A percentile compares a stretch with the other conserved stretches of the same genome.
Conservation (phyloP, 495 filamentous ascomycete species). For the Podospora pseudocomata region DNA sequence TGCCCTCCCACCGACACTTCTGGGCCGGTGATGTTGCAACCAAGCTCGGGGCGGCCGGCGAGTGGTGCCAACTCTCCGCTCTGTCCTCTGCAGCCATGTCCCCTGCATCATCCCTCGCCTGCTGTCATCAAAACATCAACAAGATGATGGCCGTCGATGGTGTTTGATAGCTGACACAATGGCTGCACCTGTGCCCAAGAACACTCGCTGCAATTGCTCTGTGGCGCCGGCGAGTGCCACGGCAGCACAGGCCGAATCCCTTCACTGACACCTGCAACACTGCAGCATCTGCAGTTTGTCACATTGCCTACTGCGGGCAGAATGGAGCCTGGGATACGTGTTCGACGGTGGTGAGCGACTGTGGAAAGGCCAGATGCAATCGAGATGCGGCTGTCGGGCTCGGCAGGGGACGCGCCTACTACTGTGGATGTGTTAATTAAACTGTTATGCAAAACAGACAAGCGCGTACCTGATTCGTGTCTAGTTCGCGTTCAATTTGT, state of each 20-base stretch:
- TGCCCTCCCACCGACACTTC: not conserved
- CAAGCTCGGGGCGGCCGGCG: not conserved
- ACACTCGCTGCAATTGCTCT: constrained; percentile 21
- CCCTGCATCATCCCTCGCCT: constrained; percentile 3
- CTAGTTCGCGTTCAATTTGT: constrained; percentile 21
- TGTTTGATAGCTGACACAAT: not conserved
- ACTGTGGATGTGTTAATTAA: constrained; percentile 23
- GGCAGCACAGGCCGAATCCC: not conserved
- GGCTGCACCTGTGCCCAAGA: constrained; percentile 14
- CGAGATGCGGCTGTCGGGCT: constrained; percentile 15
- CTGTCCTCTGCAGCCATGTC: constrained; percentile 1
- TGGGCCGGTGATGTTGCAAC: constrained; percentile 5
- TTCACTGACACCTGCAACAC: not conserved
- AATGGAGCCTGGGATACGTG: constrained; percentile 20
- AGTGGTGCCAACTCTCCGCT: not conserved
- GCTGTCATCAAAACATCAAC: not conserved
- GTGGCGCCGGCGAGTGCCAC: not conserved
- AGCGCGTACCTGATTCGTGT: constrained; percentile 30
- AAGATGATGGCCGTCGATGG: not conserved
- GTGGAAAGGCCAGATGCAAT: not conserved
- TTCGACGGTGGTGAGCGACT: constrained; percentile 20
- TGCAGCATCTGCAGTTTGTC: not conserved
- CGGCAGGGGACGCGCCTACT: constrained; percentile 13
- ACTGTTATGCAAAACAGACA: constrained; percentile 21
- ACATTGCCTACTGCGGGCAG: constrained; percentile 4